phyloP scores from a whole-genome alignment of 2,329 filamentous ascomycete genomes.

The Fusarium sp. region DNA sequence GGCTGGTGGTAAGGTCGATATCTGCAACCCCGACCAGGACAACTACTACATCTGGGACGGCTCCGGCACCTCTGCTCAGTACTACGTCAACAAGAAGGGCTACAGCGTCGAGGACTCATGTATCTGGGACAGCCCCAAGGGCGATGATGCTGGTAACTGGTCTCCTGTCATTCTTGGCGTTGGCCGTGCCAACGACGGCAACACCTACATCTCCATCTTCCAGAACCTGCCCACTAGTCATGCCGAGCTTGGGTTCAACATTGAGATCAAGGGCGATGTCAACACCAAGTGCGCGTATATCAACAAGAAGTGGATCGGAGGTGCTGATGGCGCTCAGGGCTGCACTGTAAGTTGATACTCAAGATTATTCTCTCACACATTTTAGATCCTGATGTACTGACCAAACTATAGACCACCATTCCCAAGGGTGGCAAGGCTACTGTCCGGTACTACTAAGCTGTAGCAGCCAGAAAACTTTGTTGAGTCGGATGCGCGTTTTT shows the following conservation, averaged over 20 bases:
- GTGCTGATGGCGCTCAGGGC: conserved; percentile 72
- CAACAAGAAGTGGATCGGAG: conserved; percentile 73
- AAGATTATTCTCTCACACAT: no score
- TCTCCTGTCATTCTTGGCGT: conserved; percentile 90
- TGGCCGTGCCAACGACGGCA: conserved; percentile 75
- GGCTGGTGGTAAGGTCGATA: conserved; percentile 70
- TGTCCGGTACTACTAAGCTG: conserved; percentile 62
- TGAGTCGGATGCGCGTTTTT: conserved; percentile 48
- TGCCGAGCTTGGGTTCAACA: conserved; percentile 81
- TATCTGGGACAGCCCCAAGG: conserved; percentile 74
- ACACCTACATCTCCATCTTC: conserved; percentile 87
- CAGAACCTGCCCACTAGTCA: conserved; percentile 84
- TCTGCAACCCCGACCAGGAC: conserved; percentile 83
- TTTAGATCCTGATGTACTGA: conserved; percentile 28
- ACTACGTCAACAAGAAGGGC: conserved; percentile 94
- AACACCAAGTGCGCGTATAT: conserved; percentile 74
- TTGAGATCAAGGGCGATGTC: conserved; percentile 80
- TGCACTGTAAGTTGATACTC: conserved; percentile 81
- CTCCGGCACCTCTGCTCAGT: conserved; percentile 87
- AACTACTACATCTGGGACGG: conserved; percentile 86
- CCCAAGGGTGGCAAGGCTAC: conserved; percentile 58
- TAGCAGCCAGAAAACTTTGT: conserved; percentile 15
- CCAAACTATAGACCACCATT: conserved; percentile 59
- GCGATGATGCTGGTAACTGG: conserved; percentile 82
- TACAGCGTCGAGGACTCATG: conserved; percentile 78